phyloP scores from a whole-genome alignment of 306 rosid genomes.

The Macrotyloma uniflorum region DNA sequence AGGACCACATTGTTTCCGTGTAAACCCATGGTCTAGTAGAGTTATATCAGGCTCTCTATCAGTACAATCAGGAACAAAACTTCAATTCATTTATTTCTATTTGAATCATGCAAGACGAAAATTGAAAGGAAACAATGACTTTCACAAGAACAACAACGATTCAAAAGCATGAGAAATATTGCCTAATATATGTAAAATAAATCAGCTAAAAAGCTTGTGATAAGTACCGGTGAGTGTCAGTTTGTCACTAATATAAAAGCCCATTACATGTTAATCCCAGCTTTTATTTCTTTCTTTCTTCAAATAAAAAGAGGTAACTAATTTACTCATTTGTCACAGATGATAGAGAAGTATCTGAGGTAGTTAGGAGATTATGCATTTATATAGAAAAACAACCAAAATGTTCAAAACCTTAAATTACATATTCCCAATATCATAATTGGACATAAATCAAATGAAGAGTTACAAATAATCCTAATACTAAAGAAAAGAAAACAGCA shows the following conservation, averaged over 20 bases:
- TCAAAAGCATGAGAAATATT: no score
- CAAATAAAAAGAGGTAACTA: not conserved
- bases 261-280: not conserved
- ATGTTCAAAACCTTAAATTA: not conserved
- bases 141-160: no score
- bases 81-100: no score
- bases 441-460: not conserved
- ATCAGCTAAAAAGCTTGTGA: no score
- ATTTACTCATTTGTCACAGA: not conserved
- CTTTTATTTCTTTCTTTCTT: not conserved
- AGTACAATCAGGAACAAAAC: no score
- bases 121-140: no score
- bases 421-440: not conserved
- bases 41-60: no score
- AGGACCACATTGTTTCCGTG: no score
- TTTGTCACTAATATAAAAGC: not conserved
- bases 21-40: no score
- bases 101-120: no score
- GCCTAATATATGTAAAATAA: no score
- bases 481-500: not conserved
- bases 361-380: not conserved
- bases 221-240: no score
- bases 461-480: not conserved
- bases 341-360: not conserved
- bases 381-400: not conserved